Evolutionary conservation across 2,329 filamentous ascomycete species (phyloP), one percentile per base, ranked within the genome.

Genomic region (Scedosporium apiospermum): DNA sequence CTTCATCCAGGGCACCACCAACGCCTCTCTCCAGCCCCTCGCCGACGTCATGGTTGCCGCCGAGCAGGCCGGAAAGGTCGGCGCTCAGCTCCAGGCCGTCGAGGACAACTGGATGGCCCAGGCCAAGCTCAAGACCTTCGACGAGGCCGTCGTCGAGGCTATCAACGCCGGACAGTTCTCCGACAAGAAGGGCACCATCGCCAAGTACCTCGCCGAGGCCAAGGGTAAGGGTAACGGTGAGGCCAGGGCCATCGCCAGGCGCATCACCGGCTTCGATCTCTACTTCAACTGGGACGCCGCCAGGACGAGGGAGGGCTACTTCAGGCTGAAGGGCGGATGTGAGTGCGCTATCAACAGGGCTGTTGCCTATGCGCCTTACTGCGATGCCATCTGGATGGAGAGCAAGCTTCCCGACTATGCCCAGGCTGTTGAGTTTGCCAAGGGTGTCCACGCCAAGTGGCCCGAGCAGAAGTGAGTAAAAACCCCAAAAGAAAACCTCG

Each of bases 331-430:
- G 76, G 95, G 95, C 65, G 95, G 95, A 64, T 96, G 90, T 71
- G 88, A 92, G 75, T 96, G 90, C 74, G 92, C 93, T 64, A 80
- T 98, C 73, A 96, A 95, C 82, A 87, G 93, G 58, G 93, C 93
- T 41, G 79, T 96, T 64, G 91, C 93, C 5, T 98, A 96, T 72
- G 93, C 91, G 0, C 93, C 95, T 2, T 96, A 96, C 78, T 89
- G 89, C 66, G 93, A 98, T 72, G 87, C 96, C 74, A 96, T 99
- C 76, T 99, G 95, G 95, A 99, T 99, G 95, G 95, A 99, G 84
- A 93, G 89, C 79, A 97, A 96, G 80, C 82, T 96, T 68, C 95
- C 95, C 57, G 93, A 98, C 74, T 98, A 82, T 75, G 82, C 82
- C 59, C 95, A 98, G 79, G 95, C 95, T 26, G 85, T 91, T 79